These are phyloP conservation scores for Smallanthus sonchifolius DNA, from an alignment of 129 eudicot species.

Conservation along the genomic window DNA sequence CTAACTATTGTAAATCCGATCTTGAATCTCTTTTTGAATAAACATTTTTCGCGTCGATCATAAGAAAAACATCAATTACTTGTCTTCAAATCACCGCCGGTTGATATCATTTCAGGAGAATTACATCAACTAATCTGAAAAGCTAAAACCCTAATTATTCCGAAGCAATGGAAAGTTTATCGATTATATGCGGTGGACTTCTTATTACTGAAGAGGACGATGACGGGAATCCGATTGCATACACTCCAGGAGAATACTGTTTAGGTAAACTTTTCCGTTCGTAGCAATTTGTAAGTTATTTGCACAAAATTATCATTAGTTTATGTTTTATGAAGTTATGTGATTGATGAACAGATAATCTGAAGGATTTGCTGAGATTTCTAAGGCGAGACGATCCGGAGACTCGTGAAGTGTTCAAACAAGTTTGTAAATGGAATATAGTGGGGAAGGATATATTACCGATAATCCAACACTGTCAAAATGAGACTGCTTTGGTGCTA, in stretches of 20 bases:
- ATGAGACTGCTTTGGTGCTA: slow-evolving; percentile 61
- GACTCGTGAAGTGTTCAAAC: slow-evolving; percentile 85
- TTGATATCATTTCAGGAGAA: background rate
- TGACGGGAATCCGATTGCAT: slow-evolving; percentile 48
- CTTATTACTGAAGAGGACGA: slow-evolving; percentile 61
- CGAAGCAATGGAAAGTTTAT: slow-evolving; percentile 50
- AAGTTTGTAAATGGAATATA: slow-evolving; percentile 89
- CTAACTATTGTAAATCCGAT: slow-evolving; percentile 17
- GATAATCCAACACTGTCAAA: slow-evolving; percentile 63
- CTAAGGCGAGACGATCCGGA: slow-evolving; percentile 86
- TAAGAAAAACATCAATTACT: background rate
- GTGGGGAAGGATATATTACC: slow-evolving; percentile 80
- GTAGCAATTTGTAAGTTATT: background rate
- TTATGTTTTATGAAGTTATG: background rate
- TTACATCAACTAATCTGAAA: background rate
- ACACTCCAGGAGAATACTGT: slow-evolving; percentile 52
- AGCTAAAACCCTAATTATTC: slow-evolving; percentile 8
- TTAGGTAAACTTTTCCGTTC: slow-evolving; percentile 36
- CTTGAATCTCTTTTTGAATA: background rate
- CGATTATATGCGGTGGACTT: slow-evolving; percentile 65
- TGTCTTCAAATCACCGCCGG: background rate
- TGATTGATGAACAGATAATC: slow-evolving; percentile 53
- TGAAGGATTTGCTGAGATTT: slow-evolving; percentile 91
- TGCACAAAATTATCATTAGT: background rate
- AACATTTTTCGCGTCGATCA: background rate